Evolutionary conservation across 2,329 filamentous ascomycete genomes (phyloP).

Genomic region (Sordariomycetes sp.): DNA sequence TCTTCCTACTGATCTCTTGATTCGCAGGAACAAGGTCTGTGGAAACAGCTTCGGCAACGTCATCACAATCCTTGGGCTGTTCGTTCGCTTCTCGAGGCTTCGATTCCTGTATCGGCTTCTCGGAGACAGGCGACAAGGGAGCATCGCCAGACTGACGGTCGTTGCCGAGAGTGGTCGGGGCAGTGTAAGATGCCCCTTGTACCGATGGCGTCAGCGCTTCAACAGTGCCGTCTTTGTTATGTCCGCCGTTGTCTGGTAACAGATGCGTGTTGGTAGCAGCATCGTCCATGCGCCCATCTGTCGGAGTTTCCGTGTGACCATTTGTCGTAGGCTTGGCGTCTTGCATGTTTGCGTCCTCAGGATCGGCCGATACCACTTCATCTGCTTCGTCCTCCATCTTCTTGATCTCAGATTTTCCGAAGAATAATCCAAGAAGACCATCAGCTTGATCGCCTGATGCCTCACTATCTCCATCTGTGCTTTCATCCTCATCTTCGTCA

Average conservation of each 20-base stretch:
- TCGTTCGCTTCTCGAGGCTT: background rate
- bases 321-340: too few species aligned
- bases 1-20: too few species aligned
- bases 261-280: too few species aligned
- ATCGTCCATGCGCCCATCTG: too few species aligned
- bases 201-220: too few species aligned
- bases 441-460: constrained; percentile 25
- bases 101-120: too few species aligned
- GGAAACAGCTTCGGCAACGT: background rate
- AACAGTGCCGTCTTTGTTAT: too few species aligned
- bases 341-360: background rate
- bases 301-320: too few species aligned
- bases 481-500: constrained; percentile 33
- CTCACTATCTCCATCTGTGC: constrained; percentile 26
- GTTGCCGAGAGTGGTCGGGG: too few species aligned
- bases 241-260: too few species aligned
- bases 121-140: background rate
- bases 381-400: constrained; percentile 35
- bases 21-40: too few species aligned
- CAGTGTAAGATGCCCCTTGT: too few species aligned
- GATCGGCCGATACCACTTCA: constrained; percentile 11
- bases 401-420: constrained; percentile 48
- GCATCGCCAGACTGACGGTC: background rate
- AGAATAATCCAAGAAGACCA: constrained; percentile 47
- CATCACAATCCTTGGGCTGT: background rate